phyloP scores from a whole-genome alignment of 2,329 filamentous ascomycete genomes.

The Ceratocystis huliohia region DNA sequence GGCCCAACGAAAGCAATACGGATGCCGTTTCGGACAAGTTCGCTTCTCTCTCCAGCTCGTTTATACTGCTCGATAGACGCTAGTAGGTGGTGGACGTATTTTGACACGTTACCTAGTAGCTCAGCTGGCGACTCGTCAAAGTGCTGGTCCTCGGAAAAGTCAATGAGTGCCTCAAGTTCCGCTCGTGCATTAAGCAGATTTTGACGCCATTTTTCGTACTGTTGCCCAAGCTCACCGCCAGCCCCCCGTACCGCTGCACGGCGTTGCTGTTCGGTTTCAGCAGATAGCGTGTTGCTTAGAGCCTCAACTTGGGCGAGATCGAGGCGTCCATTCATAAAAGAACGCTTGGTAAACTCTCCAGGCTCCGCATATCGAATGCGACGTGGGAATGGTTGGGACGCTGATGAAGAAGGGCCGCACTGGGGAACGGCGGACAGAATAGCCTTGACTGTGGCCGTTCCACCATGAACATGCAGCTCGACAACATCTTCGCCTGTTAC shows the following conservation, averaged over 20 bases:
- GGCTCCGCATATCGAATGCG: conserved; percentile 77
- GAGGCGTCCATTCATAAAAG: conserved; percentile 75
- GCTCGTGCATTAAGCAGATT: conserved; percentile 68
- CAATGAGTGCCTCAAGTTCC: conserved; percentile 88
- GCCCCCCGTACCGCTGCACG: conserved; percentile 70
- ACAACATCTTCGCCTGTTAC: conserved; percentile 88
- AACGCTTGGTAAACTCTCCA: conserved; percentile 86
- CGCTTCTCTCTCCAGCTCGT: conserved; percentile 64
- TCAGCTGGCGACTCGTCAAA: conserved; percentile 76
- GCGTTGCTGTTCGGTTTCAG: conserved; percentile 85
- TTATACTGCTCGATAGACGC: conserved; percentile 56
- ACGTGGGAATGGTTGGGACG: not conserved
- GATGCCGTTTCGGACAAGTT: conserved; percentile 75
- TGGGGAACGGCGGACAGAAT: conserved; percentile 64
- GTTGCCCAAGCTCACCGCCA: conserved; percentile 53
- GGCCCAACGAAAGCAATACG: conserved; percentile 76
- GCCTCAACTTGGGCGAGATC: conserved; percentile 73
- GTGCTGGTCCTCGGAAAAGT: conserved; percentile 95
- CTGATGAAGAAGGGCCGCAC: conserved; percentile 27
- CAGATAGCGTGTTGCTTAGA: conserved; percentile 48
- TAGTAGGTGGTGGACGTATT: conserved; percentile 49
- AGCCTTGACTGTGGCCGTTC: conserved; percentile 74
- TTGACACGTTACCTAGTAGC: conserved; percentile 56
- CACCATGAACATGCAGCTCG: conserved; percentile 90
- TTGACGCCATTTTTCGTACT: conserved; percentile 73